phyloP scores from a whole-genome alignment of 148 eudicot species.

The Rhododendron simsii region DNA sequence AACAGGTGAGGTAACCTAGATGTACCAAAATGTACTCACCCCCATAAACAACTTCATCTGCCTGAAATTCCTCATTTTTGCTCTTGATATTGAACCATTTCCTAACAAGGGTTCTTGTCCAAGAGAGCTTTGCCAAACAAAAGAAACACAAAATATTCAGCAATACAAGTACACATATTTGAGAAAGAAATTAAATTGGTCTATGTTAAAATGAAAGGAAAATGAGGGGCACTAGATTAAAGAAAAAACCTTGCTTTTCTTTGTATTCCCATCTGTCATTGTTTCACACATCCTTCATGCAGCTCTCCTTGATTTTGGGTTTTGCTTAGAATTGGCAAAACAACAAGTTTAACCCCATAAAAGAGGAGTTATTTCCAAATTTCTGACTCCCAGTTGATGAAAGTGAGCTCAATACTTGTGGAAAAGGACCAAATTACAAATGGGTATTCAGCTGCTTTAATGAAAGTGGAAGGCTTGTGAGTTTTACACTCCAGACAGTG shows the following conservation, averaged over 20 bases:
- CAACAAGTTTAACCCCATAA: background rate
- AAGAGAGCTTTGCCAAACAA: conserved; percentile 56
- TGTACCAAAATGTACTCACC: conserved; percentile 30
- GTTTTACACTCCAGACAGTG: background rate
- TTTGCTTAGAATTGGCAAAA: background rate
- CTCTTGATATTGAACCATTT: conserved; percentile 89
- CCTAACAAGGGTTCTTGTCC: conserved; percentile 78
- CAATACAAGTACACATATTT: conserved; percentile 4
- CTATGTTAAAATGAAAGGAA: background rate
- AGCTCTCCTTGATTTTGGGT: conserved; percentile 16
- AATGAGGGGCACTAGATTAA: background rate
- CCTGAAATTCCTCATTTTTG: conserved; percentile 59
- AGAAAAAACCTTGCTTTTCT: conserved; percentile 80
- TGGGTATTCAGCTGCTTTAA: background rate
- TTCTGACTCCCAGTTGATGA: background rate
- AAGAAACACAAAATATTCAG: conserved; percentile 6
- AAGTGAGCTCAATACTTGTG: background rate
- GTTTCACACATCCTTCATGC: conserved; percentile 69
- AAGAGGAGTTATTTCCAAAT: background rate
- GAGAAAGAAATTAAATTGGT: background rate
- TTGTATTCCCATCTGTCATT: conserved; percentile 77
- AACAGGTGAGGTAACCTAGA: background rate
- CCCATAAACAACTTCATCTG: conserved; percentile 72
- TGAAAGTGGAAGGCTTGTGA: background rate
- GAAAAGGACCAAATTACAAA: background rate